These are phyloP conservation scores for Calonectria pseudoreteaudii DNA, from an alignment of 2,329 filamentous ascomycete genomes.

Conservation along the genomic window DNA sequence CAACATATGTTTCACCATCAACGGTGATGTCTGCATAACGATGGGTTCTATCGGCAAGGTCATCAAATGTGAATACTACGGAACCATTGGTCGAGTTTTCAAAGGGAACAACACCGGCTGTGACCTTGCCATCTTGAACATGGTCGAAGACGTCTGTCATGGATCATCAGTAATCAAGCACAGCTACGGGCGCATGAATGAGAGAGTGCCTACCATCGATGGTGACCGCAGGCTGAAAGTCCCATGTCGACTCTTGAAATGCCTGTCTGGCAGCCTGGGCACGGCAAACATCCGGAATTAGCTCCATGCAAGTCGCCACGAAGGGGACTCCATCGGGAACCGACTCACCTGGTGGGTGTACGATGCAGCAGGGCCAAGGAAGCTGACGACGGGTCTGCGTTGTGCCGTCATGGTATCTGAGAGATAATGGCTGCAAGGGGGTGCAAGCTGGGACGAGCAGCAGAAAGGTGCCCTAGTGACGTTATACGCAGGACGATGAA, in stretches of 20 bases:
- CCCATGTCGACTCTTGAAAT: conserved; percentile 61
- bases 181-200: conserved; percentile 2
- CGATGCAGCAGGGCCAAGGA: conserved; percentile 61
- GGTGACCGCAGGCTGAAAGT: conserved; percentile 62
- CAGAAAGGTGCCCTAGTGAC: neutral
- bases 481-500: neutral
- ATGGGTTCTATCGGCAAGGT: conserved; percentile 80
- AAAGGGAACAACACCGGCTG: conserved; percentile 88
- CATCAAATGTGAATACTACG: conserved; percentile 90
- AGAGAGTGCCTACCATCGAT: conserved; percentile 58
- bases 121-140: conserved; percentile 74
- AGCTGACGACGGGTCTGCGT: conserved; percentile 58
- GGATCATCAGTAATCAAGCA: conserved; percentile 22
- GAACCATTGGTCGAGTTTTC: conserved; percentile 97
- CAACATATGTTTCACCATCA: conserved; percentile 85
- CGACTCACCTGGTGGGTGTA: conserved; percentile 63
- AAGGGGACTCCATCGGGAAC: conserved; percentile 5
- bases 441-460: conserved; percentile 12
- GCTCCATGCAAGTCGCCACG: conserved; percentile 33
- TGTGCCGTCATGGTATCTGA: conserved; percentile 42
- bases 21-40: conserved; percentile 78
- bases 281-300: conserved; percentile 26
- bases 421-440: conserved; percentile 16
- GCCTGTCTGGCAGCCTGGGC: conserved; percentile 59
- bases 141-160: conserved; percentile 79